These are phyloP conservation scores for Vaccinium darrowii DNA, from an alignment of 148 eudicot genomes.

Conservation along the genomic window DNA sequence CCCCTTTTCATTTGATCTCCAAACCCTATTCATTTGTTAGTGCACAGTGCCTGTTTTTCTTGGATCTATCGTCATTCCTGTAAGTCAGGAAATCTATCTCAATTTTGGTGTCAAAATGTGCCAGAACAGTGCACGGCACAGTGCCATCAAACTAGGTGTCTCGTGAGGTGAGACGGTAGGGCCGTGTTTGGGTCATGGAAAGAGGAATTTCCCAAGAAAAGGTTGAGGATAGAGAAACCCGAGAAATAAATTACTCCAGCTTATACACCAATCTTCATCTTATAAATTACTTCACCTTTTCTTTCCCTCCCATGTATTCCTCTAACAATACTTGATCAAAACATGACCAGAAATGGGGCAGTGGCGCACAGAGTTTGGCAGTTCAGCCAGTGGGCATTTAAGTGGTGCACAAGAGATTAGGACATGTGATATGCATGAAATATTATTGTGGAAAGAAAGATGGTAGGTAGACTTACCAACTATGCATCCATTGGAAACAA, in stretches of 20 bases:
- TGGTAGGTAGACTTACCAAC: background rate
- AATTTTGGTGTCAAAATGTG: background rate
- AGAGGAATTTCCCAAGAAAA: background rate
- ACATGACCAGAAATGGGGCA: background rate
- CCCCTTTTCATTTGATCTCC: background rate
- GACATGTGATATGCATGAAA: conserved; percentile 4
- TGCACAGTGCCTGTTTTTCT: background rate
- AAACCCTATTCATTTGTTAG: background rate
- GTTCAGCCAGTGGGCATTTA: background rate
- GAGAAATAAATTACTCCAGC: background rate
- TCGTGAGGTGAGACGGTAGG: background rate
- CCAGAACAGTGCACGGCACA: conserved; percentile 3
- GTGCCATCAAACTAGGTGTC: background rate
- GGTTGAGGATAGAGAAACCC: background rate
- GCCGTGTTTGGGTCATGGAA: background rate
- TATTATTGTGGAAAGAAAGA: background rate
- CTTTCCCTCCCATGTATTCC: background rate
- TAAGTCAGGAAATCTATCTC: background rate
- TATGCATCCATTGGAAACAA: background rate
- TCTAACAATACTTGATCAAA: background rate
- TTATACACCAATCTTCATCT: background rate
- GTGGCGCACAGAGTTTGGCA: background rate
- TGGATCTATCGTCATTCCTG: background rate
- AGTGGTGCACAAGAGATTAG: background rate
- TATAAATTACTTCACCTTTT: background rate